phyloP scores from a whole-genome alignment of 192 early-diverging fungal genomes.

The Coemansia sp. region DNA sequence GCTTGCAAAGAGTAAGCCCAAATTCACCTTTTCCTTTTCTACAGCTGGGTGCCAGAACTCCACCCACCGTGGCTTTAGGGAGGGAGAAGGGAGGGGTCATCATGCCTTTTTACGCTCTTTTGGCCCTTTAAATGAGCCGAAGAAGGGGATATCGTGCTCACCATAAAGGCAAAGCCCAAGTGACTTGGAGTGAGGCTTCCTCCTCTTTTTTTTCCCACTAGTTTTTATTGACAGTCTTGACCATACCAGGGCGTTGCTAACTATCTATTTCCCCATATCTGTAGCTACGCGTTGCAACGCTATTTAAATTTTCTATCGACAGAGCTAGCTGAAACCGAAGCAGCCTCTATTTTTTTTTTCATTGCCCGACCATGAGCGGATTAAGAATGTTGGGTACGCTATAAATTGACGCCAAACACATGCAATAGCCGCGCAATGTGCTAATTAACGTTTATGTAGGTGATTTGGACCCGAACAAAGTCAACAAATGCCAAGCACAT shows the following conservation, averaged over 20 bases:
- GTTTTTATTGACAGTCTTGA: background rate
- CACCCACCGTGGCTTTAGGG: too few species aligned
- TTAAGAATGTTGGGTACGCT: conserved; percentile 52
- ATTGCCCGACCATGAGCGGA: conserved; percentile 41
- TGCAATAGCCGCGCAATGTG: too few species aligned
- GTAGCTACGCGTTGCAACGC: conserved; percentile 22
- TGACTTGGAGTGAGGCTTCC: too few species aligned
- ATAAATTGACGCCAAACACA: background rate
- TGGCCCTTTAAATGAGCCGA: too few species aligned
- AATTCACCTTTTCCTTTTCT: background rate
- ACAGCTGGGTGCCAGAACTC: too few species aligned
- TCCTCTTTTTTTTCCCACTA: conserved; percentile 7
- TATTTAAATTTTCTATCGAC: background rate
- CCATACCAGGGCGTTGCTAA: background rate
- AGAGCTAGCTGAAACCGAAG: conserved; percentile 5
- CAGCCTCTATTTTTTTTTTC: conserved; percentile 10
- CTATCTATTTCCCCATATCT: conserved; percentile 4
- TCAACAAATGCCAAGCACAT: conserved; percentile 76
- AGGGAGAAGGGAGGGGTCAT: background rate
- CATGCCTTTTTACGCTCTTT: background rate
- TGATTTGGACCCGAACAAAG: conserved; percentile 62
- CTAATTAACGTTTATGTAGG: conserved; percentile 15
- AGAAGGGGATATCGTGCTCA: too few species aligned
- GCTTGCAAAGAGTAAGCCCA: background rate
- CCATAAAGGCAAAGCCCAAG: too few species aligned